Base-by-base conservation (phyloP, 1,139 yeast genomes). In the Candida mesenterica region DNA sequence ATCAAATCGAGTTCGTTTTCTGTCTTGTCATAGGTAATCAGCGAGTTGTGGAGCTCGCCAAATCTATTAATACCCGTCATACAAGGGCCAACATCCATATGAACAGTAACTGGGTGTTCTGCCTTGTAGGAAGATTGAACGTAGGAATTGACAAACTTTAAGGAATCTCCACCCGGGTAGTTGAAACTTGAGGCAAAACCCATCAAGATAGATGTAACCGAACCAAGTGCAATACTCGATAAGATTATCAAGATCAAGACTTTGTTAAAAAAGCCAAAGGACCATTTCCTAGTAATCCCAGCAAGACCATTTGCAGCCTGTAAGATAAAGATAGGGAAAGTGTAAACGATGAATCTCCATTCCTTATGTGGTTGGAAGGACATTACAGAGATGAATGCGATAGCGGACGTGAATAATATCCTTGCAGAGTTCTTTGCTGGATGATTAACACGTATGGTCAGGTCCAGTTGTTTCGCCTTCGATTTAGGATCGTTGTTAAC, bases 331-430 rank as follows among this genome's bases (percentile, higher is more conserved):
- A 84, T 65, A 2, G 97, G 97, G 8, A 82, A 62, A 0, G 79
- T 66, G 53, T 90, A 92, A 12, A 83, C 64, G 34, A 92, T 78
- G 49, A 90, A 92, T 48, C 97, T 74, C 96, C 96, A 88, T 64
- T 92, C 97, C 57, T 90, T 92, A 50, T 90, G 97, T 2, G 95
- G 92, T 55, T 85, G 95, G 37, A 82, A 57, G 0, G 97, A 89
- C 73, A 89, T 73, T 2, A 76, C 55, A 2, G 66, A 47, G 20
- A 88, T 70, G 53, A 66, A 90, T 8, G 77, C 35, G 3, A 79
- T 25, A 0, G 84, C 62, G 0, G 88, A 65, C 4, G 57, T 31
- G 24, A 52, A 55, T 30, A 69, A 50, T 19, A 65, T 54, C 25
- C 65, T 52, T 31, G 70, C 50, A 1, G 73, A 59, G 44, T 67